These are phyloP conservation scores for Torulaspora franciscae DNA, from an alignment of 805 yeast species.

Conservation along the genomic window DNA sequence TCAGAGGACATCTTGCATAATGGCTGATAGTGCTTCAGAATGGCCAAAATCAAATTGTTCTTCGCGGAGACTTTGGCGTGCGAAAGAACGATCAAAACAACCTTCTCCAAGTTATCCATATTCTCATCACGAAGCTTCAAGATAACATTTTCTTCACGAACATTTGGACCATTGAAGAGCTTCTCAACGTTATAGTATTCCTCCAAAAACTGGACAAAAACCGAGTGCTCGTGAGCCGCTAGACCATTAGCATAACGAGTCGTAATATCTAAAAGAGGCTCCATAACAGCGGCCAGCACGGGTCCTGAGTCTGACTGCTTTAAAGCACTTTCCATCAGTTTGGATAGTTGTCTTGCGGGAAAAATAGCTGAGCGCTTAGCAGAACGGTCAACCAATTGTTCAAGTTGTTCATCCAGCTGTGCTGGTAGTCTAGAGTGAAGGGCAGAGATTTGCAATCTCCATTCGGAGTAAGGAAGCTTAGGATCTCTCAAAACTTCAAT, in stretches of 20 bases:
- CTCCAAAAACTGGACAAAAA: constrained; percentile 62
- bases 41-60: constrained; percentile 82
- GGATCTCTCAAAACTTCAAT: constrained; percentile 70
- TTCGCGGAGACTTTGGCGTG: constrained; percentile 92
- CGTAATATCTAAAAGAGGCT: constrained; percentile 71
- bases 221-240: constrained; percentile 74
- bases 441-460: constrained; percentile 82
- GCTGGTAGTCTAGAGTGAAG: constrained; percentile 85
- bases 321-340: constrained; percentile 59
- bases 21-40: constrained; percentile 76
- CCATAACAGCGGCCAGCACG: constrained; percentile 54
- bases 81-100: constrained; percentile 69
- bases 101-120: constrained; percentile 67
- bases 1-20: constrained; percentile 66
- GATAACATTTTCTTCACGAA: constrained; percentile 84
- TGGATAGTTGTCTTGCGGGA: constrained; percentile 84
- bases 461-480: constrained; percentile 87
- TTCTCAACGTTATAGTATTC: constrained; percentile 75
- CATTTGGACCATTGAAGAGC: constrained; percentile 68
- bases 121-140: constrained; percentile 83
- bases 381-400: constrained; percentile 61
- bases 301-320: constrained; percentile 47
- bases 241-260: constrained; percentile 68
- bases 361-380: constrained; percentile 68
- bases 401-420: constrained; percentile 64